phyloP scores from a whole-genome alignment of 148 eudicot species.

The Bassia scoparia region DNA sequence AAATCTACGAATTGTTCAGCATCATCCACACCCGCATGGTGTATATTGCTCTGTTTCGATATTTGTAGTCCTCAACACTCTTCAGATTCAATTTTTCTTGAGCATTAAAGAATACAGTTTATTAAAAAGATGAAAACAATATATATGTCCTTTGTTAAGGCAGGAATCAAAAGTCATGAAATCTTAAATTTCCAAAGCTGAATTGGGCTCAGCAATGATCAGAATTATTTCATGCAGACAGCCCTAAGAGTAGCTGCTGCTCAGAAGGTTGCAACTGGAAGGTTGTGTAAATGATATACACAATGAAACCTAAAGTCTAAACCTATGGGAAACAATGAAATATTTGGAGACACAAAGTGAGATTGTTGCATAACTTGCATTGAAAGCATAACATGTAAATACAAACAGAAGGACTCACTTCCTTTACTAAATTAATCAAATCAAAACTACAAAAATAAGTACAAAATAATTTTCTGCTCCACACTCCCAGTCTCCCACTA shows the following conservation, averaged over 20 bases:
- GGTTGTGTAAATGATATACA: not conserved
- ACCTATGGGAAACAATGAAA: constrained; percentile 2
- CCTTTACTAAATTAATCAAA: too few relatives aligned
- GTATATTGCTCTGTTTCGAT: constrained; percentile 65
- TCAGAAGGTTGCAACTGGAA: not conserved
- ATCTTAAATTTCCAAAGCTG: not conserved
- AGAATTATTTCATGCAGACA: constrained; percentile 5
- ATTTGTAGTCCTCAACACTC: constrained; percentile 61
- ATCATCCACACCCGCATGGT: constrained; percentile 85
- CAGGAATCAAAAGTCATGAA: not conserved
- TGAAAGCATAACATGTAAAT: not conserved
- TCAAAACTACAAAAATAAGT: too few relatives aligned
- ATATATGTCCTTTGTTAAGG: not conserved
- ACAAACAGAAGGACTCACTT: too few relatives aligned
- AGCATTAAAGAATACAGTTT: constrained; percentile 11
- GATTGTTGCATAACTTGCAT: not conserved
- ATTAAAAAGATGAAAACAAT: not conserved
- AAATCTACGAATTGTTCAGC: constrained; percentile 75
- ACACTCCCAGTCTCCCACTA: too few relatives aligned
- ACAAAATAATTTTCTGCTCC: too few relatives aligned
- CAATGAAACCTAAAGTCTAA: not conserved
- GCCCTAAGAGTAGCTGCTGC: not conserved
- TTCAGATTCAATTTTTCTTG: constrained; percentile 82
- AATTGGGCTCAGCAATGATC: not conserved
- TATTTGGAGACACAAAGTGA: not conserved